A percentile compares a stretch with the other conserved stretches of the same genome.
Evolutionary conservation across 1,284 basidiomycete genomes (phyloP).

Genomic region (Ceratobasidium sp.): DNA sequence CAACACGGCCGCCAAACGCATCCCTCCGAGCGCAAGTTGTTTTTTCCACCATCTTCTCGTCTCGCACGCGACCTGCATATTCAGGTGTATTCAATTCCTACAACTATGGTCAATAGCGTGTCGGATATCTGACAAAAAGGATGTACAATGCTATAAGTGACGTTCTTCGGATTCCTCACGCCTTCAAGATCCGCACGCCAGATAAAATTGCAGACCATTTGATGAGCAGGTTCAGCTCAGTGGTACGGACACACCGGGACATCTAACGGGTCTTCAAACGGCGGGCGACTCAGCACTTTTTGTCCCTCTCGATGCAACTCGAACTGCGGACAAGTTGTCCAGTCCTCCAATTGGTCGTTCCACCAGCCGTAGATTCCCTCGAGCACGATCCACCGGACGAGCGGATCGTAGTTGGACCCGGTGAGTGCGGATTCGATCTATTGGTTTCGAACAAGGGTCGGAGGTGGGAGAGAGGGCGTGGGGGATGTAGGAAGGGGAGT

Average conservation of each 20-base stretch:
- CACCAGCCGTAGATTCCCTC: slow-evolving; percentile 82
- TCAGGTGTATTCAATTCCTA: slow-evolving; percentile 55
- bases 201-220: slow-evolving; percentile 61
- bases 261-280: slow-evolving; percentile 47
- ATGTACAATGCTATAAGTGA: too few species aligned
- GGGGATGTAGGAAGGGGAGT: slow-evolving; percentile 68
- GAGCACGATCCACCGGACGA: slow-evolving; percentile 86
- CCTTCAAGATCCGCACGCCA: background rate
- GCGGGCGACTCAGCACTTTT: too few species aligned
- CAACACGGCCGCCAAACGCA: too few species aligned
- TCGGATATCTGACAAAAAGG: too few species aligned
- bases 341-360: slow-evolving; percentile 68
- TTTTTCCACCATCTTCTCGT: too few species aligned
- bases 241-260: slow-evolving; percentile 80
- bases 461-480: slow-evolving; percentile 12
- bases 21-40: slow-evolving; percentile 26
- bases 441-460: slow-evolving; percentile 16
- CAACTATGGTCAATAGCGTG: too few species aligned
- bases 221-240: slow-evolving; percentile 79
- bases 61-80: too few species aligned
- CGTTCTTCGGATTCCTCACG: too few species aligned
- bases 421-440: slow-evolving; percentile 77
- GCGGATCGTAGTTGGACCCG: slow-evolving; percentile 89
- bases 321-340: slow-evolving; percentile 74
- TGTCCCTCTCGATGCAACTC: too few species aligned